Conservation (phyloP, 257 asterid species). For the Solanum pinnatisectum region DNA sequence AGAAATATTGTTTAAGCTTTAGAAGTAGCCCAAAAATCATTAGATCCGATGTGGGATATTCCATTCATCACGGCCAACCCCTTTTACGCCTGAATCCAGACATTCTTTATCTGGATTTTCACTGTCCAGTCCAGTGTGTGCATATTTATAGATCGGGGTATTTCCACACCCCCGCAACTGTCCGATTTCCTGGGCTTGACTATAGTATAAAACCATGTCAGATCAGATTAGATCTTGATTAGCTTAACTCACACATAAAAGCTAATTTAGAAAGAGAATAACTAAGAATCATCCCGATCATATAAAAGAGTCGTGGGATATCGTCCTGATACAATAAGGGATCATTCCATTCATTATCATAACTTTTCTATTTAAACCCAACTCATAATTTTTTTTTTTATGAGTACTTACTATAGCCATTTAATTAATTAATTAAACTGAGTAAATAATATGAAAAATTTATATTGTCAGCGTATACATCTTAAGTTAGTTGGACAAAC, state of each 20-base stretch:
- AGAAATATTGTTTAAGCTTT: neutral
- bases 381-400: neutral
- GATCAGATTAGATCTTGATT: neutral
- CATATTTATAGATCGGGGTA: neutral
- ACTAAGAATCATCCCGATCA: too few species aligned
- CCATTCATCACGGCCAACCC: neutral
- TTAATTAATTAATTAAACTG: neutral
- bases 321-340: neutral
- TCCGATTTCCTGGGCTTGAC: neutral
- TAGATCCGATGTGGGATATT: neutral
- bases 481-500: constrained; percentile 4
- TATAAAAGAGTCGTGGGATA: neutral
- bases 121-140: neutral
- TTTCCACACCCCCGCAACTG: neutral
- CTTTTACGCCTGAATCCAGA: too few species aligned
- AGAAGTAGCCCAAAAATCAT: too few species aligned
- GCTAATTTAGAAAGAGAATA: neutral
- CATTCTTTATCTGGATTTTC: neutral
- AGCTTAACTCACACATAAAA: neutral
- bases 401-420: neutral
- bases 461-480: neutral
- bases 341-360: too few species aligned
- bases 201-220: neutral
- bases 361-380: neutral
- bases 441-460: neutral